Base-by-base conservation (phyloP, 805 yeast genomes). In the Ascoidea rubescens region DNA sequence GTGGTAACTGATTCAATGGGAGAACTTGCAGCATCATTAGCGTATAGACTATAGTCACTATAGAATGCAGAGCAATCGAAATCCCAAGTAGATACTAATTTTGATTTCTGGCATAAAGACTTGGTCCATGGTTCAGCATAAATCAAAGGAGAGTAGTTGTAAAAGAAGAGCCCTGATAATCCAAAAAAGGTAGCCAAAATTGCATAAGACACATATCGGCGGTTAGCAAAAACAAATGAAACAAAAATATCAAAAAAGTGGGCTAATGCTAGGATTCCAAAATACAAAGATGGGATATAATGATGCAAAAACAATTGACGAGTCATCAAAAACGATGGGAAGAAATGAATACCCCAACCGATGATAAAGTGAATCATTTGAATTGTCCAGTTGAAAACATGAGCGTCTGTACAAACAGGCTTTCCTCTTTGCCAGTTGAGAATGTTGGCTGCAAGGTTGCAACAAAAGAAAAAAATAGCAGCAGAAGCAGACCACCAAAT, bases 251-350 rank as follows among this genome's bases (percentile, higher is more conserved):
- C 86, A 49, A 81, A 67, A 52, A 75, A 70, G 56, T 84, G 90
- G n/a, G 85, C 86, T 50, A 87, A 70, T 2, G 84, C 87, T 57
- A 87, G 72, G 51, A 87, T 72, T 48, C 88, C 93, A 67, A 93
- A 93, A 70, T 88, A 93, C 51, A 87, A 77, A 1, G 98, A 87
- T 43, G 99, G 98, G 58, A 93, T 71, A 64, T 89, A 89, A 68
- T 90, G 98, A 64, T 90, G 97, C 65, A 90, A 74, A 71, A 91
- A 90, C 64, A 87, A 84, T 69, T 90, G 97, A 71, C 97, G 84
- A 56, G 79, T 76, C 97, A 91, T 90, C 60, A 90, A 72, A 70
- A 78, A 90, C 73, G 89, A 90, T 56, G 96, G 96, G 64, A 87
- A 78, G 65, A 84, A 90, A 69, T 93, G 99, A 43, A 88, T 76